phyloP scores from a whole-genome alignment of 106 monocot genomes.

The Phalaenopsis aphrodite region DNA sequence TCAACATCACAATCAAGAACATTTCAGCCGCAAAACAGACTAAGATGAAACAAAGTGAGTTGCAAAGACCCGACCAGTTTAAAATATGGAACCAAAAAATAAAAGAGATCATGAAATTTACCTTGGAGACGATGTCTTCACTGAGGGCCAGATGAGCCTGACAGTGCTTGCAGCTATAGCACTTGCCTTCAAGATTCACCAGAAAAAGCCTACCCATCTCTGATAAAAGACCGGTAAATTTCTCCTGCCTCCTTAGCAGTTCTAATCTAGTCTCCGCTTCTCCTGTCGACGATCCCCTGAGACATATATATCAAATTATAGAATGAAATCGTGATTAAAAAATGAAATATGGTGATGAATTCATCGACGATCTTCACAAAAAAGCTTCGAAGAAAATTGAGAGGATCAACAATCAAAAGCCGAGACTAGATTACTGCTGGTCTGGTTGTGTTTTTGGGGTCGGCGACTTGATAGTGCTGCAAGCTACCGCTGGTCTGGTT shows the following conservation, averaged over 20 bases:
- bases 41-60: not conserved
- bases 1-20: not conserved
- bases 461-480: no score
- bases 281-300: not conserved
- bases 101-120: slow-evolving; percentile 8
- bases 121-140: slow-evolving; percentile 56
- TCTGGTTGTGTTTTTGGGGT: no score
- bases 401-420: not conserved
- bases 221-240: not conserved
- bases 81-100: not conserved
- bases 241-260: not conserved
- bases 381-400: not conserved
- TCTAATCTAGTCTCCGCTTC: not conserved
- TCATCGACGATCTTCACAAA: not conserved
- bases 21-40: not conserved
- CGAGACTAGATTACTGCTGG: no score
- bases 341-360: not conserved
- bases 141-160: slow-evolving; percentile 21
- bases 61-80: not conserved
- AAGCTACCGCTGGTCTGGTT: no score
- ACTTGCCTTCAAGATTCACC: slow-evolving; percentile 48
- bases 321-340: not conserved
- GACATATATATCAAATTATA: not conserved
- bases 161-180: slow-evolving; percentile 80
- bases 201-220: slow-evolving; percentile 55